Conservation (phyloP, 2,329 filamentous ascomycete genomes). For the Leptographium wingfieldii region DNA sequence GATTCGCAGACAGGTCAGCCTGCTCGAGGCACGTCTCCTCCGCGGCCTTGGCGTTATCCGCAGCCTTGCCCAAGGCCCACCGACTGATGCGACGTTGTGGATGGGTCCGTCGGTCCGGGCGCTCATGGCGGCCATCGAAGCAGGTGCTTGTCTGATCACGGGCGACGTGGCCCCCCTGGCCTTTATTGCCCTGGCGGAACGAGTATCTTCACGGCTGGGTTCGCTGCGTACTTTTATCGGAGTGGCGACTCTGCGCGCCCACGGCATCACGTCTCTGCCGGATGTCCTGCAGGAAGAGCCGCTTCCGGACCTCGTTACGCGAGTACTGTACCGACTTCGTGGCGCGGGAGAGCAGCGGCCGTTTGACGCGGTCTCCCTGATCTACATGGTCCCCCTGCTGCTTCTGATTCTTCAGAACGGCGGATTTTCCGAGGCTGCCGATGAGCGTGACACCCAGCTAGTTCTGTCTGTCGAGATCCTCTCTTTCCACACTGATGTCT, state of each 20-base stretch:
- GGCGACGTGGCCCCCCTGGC: slow-evolving; percentile 67
- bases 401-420: slow-evolving; percentile 68
- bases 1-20: slow-evolving; percentile 61
- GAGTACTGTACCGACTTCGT: slow-evolving; percentile 79
- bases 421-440: slow-evolving; percentile 57
- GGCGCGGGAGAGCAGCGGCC: slow-evolving; percentile 90
- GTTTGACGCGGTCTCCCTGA: slow-evolving; percentile 76
- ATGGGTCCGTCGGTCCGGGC: slow-evolving; percentile 68
- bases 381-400: slow-evolving; percentile 74
- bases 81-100: slow-evolving; percentile 82
- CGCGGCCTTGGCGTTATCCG: slow-evolving; percentile 79
- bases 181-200: slow-evolving; percentile 68
- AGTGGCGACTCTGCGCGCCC: slow-evolving; percentile 69
- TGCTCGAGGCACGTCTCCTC: slow-evolving; percentile 56
- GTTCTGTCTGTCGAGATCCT: slow-evolving; percentile 81
- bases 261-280: slow-evolving; percentile 60
- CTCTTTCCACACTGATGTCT: slow-evolving; percentile 75
- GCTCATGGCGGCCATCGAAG: slow-evolving; percentile 61
- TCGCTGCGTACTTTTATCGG: slow-evolving; percentile 71
- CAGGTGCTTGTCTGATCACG: slow-evolving; percentile 69
- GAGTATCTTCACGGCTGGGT: slow-evolving; percentile 62
- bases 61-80: slow-evolving; percentile 71
- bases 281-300: slow-evolving; percentile 64
- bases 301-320: slow-evolving; percentile 72
- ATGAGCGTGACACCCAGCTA: slow-evolving; percentile 81